Evolutionary conservation across 108 stramenopile species (phyloP).

Genomic region (Nitzschia sp.): DNA sequence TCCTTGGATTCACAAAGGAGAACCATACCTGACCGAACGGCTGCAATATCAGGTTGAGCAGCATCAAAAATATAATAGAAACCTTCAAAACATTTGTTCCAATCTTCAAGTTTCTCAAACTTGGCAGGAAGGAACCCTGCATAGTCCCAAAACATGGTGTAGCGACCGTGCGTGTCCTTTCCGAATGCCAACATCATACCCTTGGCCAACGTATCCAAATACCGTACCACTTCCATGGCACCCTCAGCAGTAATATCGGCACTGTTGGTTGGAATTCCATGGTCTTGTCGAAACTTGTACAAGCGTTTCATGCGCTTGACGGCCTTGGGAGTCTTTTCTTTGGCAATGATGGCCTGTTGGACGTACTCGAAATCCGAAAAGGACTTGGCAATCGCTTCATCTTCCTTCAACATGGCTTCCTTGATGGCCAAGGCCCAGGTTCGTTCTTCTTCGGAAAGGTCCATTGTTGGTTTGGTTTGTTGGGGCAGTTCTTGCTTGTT

Average conservation of each 20-base stretch:
- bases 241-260: background rate
- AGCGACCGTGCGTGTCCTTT: background rate
- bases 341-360: conserved; percentile 8
- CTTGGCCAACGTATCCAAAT: background rate
- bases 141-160: background rate
- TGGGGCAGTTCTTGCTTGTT: too few relatives aligned
- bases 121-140: background rate
- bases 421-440: conserved; percentile 5
- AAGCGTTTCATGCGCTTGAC: background rate
- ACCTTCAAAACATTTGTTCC: background rate
- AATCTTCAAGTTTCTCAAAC: background rate
- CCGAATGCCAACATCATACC: background rate
- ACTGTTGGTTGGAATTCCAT: background rate
- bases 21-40: background rate
- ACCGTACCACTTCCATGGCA: background rate
- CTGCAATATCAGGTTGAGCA: background rate
- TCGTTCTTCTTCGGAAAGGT: conserved; percentile 5
- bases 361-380: conserved; percentile 4
- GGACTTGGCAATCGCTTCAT: background rate
- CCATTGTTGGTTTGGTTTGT: background rate
- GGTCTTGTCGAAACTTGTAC: background rate
- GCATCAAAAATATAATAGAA: conserved; percentile 3
- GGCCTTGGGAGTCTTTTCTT: conserved; percentile 5
- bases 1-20: background rate
- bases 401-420: background rate